Conservation (phyloP, 805 yeast species). For the Ogataea paradorogensis region DNA sequence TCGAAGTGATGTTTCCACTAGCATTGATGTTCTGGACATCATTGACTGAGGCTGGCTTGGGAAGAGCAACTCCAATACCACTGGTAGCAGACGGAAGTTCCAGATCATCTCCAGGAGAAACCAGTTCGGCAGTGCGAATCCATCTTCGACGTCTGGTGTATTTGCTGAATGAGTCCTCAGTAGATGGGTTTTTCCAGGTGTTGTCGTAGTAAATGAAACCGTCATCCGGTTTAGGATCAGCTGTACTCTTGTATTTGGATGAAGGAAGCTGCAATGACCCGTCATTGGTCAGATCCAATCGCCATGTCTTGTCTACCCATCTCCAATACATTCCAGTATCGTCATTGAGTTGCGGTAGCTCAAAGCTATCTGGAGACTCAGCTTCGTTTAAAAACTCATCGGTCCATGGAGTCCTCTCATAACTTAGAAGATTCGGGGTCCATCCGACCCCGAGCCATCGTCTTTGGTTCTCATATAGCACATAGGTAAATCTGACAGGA, state of each 20-base stretch:
- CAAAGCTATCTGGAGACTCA: conserved; percentile 70
- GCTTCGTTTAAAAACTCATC: conserved; percentile 91
- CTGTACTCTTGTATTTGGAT: conserved; percentile 55
- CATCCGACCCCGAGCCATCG: conserved; percentile 98
- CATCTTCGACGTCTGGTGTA: conserved; percentile 94
- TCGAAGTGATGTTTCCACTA: conserved; percentile 23
- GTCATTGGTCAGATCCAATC: conserved; percentile 83
- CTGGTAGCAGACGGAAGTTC: conserved; percentile 7
- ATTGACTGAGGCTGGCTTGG: conserved; percentile 14
- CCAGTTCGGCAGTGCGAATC: conserved; percentile 91
- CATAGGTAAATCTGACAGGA: conserved; percentile 83
- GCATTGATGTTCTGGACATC: conserved; percentile 25
- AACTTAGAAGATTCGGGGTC: conserved; percentile 87
- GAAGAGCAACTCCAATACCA: conserved; percentile 10
- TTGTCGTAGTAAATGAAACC: conserved; percentile 89
- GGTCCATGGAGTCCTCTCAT: conserved; percentile 96
- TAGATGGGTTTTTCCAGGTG: conserved; percentile 88
- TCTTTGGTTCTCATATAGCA: conserved; percentile 89
- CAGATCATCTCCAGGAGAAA: conserved; percentile 33
- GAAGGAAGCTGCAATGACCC: conserved; percentile 74
- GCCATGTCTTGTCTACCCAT: conserved; percentile 94
- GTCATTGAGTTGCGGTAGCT: conserved; percentile 68
- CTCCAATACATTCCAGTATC: conserved; percentile 81
- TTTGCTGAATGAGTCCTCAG: conserved; percentile 84
- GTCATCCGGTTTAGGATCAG: conserved; percentile 74